These are phyloP conservation scores for Mycena epipterygia DNA, from an alignment of 768 basidiomycete genomes.

Conservation along the genomic window DNA sequence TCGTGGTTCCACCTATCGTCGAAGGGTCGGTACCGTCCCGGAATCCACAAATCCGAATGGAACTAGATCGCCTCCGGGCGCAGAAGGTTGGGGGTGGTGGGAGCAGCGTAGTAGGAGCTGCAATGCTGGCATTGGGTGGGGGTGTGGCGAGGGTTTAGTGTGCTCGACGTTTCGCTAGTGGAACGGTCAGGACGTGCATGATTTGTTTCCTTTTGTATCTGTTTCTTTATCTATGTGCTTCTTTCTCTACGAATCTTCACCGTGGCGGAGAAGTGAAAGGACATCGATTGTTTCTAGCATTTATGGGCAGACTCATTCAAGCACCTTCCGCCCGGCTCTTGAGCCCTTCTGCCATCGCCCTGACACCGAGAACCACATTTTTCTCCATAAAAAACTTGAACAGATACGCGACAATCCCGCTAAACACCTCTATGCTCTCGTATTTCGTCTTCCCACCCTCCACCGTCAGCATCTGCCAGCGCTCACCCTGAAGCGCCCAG, in stretches of 20 bases:
- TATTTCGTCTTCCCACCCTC: constrained; percentile 69
- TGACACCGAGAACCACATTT: constrained; percentile 21
- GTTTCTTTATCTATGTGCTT: too few relatives aligned
- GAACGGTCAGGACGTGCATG: too few relatives aligned
- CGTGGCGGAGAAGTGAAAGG: too few relatives aligned
- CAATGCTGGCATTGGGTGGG: background rate
- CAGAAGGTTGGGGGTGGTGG: constrained; percentile 22
- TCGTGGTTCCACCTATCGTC: constrained; percentile 8
- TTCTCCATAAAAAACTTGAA: constrained; percentile 41
- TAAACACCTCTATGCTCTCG: constrained; percentile 74
- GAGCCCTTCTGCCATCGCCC: constrained; percentile 31
- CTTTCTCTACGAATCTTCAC: too few relatives aligned
- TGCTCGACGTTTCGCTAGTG: too few relatives aligned
- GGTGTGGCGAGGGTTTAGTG: background rate
- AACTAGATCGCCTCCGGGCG: constrained; percentile 4
- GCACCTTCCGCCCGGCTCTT: constrained; percentile 16
- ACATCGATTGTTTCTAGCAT: too few relatives aligned
- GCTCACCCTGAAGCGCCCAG: constrained; percentile 45
- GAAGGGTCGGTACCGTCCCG: constrained; percentile 14
- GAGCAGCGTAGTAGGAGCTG: background rate
- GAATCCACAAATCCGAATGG: constrained; percentile 15
- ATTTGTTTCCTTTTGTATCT: too few relatives aligned
- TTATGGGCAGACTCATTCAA: too few relatives aligned
- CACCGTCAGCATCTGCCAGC: constrained; percentile 73
- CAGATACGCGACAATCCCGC: constrained; percentile 67